These are phyloP conservation scores for Pachyrhizus erosus DNA, from an alignment of 306 rosid species.

Conservation along the genomic window DNA sequence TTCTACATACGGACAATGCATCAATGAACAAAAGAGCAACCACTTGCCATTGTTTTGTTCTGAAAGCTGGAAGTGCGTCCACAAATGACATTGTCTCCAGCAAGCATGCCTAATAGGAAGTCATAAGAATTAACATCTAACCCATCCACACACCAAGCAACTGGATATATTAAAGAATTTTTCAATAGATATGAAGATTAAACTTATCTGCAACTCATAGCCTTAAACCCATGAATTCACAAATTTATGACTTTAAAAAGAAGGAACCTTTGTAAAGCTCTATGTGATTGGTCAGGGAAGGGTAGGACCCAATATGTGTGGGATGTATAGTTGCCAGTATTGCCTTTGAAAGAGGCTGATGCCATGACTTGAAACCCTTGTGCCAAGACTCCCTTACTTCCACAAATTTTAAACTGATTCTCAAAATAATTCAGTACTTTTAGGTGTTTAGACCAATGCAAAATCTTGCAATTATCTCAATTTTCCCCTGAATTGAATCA, in stretches of 20 bases:
- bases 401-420: conserved; percentile 29
- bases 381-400: not conserved
- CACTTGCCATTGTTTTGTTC: conserved; percentile 91
- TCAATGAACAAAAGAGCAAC: conserved; percentile 77
- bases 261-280: not conserved
- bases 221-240: conserved; percentile 13
- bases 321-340: not conserved
- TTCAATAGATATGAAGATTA: conserved; percentile 19
- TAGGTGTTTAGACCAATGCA: conserved; percentile 14
- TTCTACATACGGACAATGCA: conserved; percentile 80
- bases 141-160: conserved; percentile 11
- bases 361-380: not conserved
- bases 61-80: conserved; percentile 86
- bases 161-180: conserved; percentile 17
- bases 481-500: conserved; percentile 20
- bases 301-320: not conserved
- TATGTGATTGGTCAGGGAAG: not conserved
- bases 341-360: conserved; percentile 9
- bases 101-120: conserved; percentile 64
- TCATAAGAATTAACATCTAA: conserved; percentile 27
- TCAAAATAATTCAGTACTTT: not conserved
- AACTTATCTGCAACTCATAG: not conserved
- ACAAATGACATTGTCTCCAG: conserved; percentile 88
- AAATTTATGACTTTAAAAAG: not conserved
- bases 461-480: conserved; percentile 22